These are phyloP conservation scores for Ganoderma multipileum DNA, from an alignment of 1,284 basidiomycete genomes.

Conservation along the genomic window DNA sequence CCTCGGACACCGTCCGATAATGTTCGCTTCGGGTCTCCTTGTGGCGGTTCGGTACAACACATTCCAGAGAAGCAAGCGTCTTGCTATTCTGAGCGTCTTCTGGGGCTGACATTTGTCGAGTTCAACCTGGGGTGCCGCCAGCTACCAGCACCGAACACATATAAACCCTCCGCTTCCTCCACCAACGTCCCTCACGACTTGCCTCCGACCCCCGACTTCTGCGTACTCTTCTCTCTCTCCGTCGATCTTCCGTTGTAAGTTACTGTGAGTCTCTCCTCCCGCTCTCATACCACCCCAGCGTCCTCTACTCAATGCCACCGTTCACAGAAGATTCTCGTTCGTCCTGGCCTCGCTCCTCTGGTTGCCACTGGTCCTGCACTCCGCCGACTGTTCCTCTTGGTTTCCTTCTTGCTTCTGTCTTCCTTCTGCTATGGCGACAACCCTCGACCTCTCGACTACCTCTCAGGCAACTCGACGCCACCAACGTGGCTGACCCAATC, in stretches of 20 bases:
- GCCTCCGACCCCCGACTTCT: not conserved
- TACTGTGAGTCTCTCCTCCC: not conserved
- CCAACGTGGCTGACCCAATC: constrained; percentile 4
- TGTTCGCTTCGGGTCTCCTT: not conserved
- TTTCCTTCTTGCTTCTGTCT: not conserved
- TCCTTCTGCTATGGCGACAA: not conserved
- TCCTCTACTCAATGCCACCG: not conserved
- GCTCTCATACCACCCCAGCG: not conserved
- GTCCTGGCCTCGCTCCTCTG: not conserved
- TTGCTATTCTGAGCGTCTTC: not conserved
- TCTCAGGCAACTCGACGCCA: constrained; percentile 5
- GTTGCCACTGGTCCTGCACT: not conserved
- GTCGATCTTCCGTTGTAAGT: not conserved
- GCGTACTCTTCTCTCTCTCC: too few species aligned
- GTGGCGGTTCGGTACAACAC: not conserved
- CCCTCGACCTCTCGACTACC: not conserved
- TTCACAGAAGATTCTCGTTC: not conserved
- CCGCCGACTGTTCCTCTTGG: not conserved
- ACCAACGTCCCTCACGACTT: not conserved
- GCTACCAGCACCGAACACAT: not conserved
- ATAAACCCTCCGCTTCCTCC: not conserved
- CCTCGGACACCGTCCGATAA: too few species aligned
- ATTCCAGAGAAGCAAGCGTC: not conserved
- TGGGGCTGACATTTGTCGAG: not conserved
- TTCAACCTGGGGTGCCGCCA: not conserved